phyloP scores from a whole-genome alignment of 2,329 filamentous ascomycete species.

The Trichoderma pleuroti region DNA sequence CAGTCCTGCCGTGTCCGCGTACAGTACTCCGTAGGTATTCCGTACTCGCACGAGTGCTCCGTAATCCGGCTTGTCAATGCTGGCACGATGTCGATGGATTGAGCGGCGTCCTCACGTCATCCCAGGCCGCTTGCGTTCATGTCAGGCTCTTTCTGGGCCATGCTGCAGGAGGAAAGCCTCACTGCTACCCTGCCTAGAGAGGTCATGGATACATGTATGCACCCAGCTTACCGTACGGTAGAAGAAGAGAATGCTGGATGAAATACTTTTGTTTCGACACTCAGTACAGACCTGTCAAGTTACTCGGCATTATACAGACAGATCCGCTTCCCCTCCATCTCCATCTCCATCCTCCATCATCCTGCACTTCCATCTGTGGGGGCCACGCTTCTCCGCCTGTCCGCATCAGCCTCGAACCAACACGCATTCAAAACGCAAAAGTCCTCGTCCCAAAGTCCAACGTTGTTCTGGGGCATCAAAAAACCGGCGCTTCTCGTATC shows the following conservation, averaged over 20 bases:
- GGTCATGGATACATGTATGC: not conserved
- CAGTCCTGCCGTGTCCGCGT: not conserved
- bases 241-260: not conserved
- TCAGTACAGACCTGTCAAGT: not conserved
- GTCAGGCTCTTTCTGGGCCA: not conserved
- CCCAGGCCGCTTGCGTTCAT: not conserved
- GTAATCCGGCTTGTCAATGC: not conserved
- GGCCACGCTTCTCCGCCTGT: not conserved
- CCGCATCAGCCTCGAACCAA: not conserved
- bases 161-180: constrained; percentile 3
- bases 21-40: not conserved
- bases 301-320: not conserved
- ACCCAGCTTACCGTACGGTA: too few species aligned
- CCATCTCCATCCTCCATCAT: not conserved
- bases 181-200: not conserved
- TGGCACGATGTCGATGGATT: not conserved
- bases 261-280: not conserved
- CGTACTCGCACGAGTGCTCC: not conserved
- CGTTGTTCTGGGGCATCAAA: not conserved
- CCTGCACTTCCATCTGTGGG: not conserved
- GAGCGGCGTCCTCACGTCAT: not conserved
- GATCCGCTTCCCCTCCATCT: not conserved
- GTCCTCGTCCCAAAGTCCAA: not conserved
- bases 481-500: not conserved
- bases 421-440: not conserved